phyloP scores from a whole-genome alignment of 164 flowering plant genomes.

The Aristolochia californica region DNA sequence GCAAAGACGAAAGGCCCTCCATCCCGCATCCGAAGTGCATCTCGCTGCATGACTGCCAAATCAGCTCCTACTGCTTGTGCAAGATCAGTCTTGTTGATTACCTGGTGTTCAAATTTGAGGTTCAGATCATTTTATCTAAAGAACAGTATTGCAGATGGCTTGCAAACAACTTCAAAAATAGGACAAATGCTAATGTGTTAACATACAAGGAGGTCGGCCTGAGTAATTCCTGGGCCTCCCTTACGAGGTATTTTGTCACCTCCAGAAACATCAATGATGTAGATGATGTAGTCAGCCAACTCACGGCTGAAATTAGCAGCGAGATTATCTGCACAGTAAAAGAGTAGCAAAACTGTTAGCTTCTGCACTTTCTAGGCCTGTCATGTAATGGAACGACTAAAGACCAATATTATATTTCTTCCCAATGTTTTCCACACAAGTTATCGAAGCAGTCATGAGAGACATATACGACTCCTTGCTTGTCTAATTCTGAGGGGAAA shows the following conservation, averaged over 20 bases:
- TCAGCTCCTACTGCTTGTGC: slow-evolving; percentile 95
- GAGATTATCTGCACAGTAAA: slow-evolving; percentile 60
- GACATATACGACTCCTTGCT: too few relatives aligned
- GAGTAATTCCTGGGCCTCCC: slow-evolving; percentile 99
- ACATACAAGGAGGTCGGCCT: slow-evolving; percentile 88
- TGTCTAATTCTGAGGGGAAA: too few relatives aligned
- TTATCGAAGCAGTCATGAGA: too few relatives aligned
- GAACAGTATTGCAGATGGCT: too few relatives aligned
- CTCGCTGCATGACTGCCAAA: slow-evolving; percentile 84
- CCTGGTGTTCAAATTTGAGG: slow-evolving; percentile 26
- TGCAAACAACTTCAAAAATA: too few relatives aligned
- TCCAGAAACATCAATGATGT: slow-evolving; percentile 90
- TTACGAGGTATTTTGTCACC: slow-evolving; percentile 98
- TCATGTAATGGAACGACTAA: too few relatives aligned
- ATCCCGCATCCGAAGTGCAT: slow-evolving; percentile 93
- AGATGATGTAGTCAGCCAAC: slow-evolving; percentile 90
- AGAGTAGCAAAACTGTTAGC: background rate
- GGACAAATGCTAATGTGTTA: background rate
- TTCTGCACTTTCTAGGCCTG: background rate
- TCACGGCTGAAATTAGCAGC: slow-evolving; percentile 99
- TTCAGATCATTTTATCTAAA: background rate
- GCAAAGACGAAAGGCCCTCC: slow-evolving; percentile 98
- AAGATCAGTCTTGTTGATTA: slow-evolving; percentile 95
- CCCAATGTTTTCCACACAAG: too few relatives aligned
- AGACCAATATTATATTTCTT: too few relatives aligned